Percentiles rank a stretch among this genome's conserved stretches.
Conservation (phyloP, 345 rosid species). For the Raphanus raphanistrum region DNA sequence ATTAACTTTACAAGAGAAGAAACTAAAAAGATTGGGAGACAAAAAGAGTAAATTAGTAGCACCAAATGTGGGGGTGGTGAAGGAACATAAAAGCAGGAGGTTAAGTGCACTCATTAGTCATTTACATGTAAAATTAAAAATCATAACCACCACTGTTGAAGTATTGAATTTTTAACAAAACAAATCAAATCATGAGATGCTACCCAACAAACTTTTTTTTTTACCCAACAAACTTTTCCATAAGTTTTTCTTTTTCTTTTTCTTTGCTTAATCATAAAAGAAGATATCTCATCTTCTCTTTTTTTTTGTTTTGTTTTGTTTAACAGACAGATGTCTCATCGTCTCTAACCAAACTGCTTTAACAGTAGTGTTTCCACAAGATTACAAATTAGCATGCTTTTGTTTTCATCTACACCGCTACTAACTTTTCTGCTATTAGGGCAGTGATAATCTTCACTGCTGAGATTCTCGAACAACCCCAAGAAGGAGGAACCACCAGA, state of each 20-base stretch:
- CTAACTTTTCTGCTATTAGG: background rate
- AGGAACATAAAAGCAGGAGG: constrained; percentile 14
- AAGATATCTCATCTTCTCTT: background rate
- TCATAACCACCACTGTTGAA: background rate
- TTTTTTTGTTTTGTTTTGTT: too few species aligned
- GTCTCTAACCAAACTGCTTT: background rate
- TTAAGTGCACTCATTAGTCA: constrained; percentile 27
- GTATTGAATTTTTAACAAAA: background rate
- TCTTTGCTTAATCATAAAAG: background rate
- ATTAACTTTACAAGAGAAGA: constrained; percentile 34
- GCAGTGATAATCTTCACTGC: background rate
- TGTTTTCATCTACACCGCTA: background rate
- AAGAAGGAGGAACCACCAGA: too few species aligned
- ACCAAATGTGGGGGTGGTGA: constrained; percentile 25
- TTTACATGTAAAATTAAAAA: background rate
- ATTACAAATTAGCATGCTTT: background rate
- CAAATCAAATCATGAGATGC: background rate
- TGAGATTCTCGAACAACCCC: too few species aligned
- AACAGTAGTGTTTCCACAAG: background rate
- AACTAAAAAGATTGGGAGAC: constrained; percentile 24
- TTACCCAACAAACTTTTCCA: background rate
- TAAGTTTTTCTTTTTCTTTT: background rate
- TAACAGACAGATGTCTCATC: too few species aligned
- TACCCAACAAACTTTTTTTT: background rate
- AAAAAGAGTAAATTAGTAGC: constrained; percentile 29